These are phyloP conservation scores for Trichoderma brevicompactum DNA, from an alignment of 2,329 filamentous ascomycete genomes.

Conservation along the genomic window DNA sequence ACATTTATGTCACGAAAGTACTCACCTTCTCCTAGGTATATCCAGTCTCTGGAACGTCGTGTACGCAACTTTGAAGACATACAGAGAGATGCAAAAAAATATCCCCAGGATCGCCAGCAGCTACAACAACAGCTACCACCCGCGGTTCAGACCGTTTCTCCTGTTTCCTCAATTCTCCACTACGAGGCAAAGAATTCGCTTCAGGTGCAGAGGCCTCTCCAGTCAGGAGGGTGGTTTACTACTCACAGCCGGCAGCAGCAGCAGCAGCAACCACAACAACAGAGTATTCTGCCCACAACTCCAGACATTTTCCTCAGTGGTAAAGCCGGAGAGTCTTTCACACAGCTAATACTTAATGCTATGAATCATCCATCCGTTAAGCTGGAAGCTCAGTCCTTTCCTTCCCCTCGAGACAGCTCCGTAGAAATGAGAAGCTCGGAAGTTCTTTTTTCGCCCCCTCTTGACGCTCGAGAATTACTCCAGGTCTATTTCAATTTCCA, in stretches of 20 bases:
- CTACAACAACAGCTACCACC: conserved; percentile 2
- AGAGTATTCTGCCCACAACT: conserved; percentile 13
- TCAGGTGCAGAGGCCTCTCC: background rate
- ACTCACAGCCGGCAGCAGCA: background rate
- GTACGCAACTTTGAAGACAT: conserved; percentile 22
- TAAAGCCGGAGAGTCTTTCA: conserved; percentile 21
- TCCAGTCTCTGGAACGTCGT: conserved; percentile 16
- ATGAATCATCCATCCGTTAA: conserved; percentile 15
- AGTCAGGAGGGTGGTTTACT: background rate
- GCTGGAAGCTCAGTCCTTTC: conserved; percentile 9
- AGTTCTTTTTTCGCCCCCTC: conserved; percentile 5
- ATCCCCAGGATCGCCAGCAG: conserved; percentile 1
- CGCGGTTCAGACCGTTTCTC: background rate
- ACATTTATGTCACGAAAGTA: background rate
- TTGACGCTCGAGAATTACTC: conserved; percentile 9
- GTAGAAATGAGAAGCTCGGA: background rate
- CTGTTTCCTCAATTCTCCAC: conserved; percentile 6
- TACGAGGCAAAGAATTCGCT: background rate
- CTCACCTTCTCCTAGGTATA: conserved; percentile 1
- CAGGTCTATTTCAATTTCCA: conserved; percentile 18
- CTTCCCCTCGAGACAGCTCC: conserved; percentile 4
- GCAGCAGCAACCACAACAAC: conserved; percentile 8
- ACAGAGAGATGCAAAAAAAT: conserved; percentile 4
- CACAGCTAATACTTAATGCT: conserved; percentile 17
- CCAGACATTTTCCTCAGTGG: conserved; percentile 22